phyloP scores from a whole-genome alignment of 2,329 filamentous ascomycete species.

The Seiridium cupressi region DNA sequence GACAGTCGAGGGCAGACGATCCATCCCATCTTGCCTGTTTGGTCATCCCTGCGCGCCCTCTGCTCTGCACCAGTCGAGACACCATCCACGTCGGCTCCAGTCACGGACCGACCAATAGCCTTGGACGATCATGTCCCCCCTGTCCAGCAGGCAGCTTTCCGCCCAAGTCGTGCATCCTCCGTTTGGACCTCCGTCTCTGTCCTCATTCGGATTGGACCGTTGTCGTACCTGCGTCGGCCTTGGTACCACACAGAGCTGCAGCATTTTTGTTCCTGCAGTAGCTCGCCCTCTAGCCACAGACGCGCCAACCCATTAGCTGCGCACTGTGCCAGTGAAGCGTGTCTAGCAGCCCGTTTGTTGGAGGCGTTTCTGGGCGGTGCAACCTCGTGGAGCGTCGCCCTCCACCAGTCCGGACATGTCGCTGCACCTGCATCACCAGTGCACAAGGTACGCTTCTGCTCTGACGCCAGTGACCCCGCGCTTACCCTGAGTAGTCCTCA shows the following conservation, averaged over 20 bases:
- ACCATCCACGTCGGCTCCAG: not conserved
- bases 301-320: not conserved
- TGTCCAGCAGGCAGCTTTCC: not conserved
- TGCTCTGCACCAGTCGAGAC: not conserved
- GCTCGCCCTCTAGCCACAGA: not conserved
- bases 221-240: conserved; percentile 6
- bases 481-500: not conserved
- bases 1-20: not conserved
- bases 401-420: not conserved
- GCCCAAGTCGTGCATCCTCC: not conserved
- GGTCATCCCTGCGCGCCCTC: conserved; percentile 4
- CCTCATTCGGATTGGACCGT: conserved; percentile 17
- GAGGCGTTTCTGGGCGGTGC: not conserved
- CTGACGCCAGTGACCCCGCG: not conserved
- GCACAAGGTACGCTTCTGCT: not conserved
- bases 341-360: not conserved
- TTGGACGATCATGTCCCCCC: not conserved
- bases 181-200: conserved; percentile 12
- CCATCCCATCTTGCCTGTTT: conserved; percentile 3
- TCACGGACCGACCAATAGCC: not conserved
- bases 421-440: not conserved
- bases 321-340: not conserved
- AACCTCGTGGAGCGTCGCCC: not conserved
- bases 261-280: conserved; percentile 17
- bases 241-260: conserved; percentile 16